Percentiles rank a stretch among this genome's conserved stretches.
Conservation (phyloP, 352 stramenopile genomes). For the Globisporangium heterothallicum region DNA sequence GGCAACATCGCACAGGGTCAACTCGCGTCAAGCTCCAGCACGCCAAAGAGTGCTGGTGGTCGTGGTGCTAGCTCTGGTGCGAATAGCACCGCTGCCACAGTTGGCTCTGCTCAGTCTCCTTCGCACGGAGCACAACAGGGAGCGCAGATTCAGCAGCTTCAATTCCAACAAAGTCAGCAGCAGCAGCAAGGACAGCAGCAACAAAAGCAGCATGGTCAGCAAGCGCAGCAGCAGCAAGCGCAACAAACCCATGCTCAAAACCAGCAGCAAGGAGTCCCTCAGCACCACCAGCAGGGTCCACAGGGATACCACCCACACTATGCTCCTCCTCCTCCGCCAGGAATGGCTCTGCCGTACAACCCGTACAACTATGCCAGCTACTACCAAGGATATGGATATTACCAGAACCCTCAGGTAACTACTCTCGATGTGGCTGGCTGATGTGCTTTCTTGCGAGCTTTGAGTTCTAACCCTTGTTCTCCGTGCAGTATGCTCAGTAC, state of each 20-base stretch:
- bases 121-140: conserved; percentile 44
- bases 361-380: conserved; percentile 85
- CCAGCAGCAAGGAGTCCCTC: conserved; percentile 41
- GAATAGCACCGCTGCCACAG: conserved; percentile 7
- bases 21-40: conserved; percentile 38
- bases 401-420: conserved; percentile 77
- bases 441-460: too few relatives aligned
- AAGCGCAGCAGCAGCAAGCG: conserved; percentile 11
- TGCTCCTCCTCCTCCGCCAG: conserved; percentile 71
- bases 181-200: conserved; percentile 21
- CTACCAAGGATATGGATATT: conserved; percentile 86
- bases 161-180: conserved; percentile 40
- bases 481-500: conserved; percentile 79
- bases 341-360: conserved; percentile 86
- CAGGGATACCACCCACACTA: conserved; percentile 82
- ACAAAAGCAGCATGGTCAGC: conserved; percentile 15
- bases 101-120: conserved; percentile 47
- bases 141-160: conserved; percentile 24
- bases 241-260: conserved; percentile 15
- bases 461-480: too few relatives aligned
- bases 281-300: conserved; percentile 54
- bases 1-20: conserved; percentile 29
- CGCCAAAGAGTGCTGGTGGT: conserved; percentile 41
- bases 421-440: too few relatives aligned
- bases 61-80: conserved; percentile 13